Conservation (phyloP, 2,329 filamentous ascomycete species). For the Fusarium azukiicola region DNA sequence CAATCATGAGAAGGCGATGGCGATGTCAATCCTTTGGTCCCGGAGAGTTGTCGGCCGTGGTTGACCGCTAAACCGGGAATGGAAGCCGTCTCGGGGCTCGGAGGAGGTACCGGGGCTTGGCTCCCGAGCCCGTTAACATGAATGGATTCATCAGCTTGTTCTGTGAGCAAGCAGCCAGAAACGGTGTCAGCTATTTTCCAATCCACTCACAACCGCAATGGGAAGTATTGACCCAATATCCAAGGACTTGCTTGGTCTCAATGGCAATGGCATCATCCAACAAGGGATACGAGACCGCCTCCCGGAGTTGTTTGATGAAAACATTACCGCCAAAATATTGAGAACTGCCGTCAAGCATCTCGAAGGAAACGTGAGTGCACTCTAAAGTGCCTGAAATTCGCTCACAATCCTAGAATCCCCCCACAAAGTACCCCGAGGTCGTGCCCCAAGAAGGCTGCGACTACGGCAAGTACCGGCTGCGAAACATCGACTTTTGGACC, state of each 20-base stretch:
- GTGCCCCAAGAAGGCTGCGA: conserved; percentile 54
- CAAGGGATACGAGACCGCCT: neutral
- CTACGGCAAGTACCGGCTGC: conserved; percentile 53
- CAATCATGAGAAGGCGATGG: neutral
- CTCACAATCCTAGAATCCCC: conserved; percentile 5
- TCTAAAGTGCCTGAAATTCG: neutral
- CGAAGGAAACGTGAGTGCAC: neutral
- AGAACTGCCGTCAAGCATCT: conserved; percentile 1
- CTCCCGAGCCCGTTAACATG: neutral
- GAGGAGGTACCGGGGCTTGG: neutral
- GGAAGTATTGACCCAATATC: neutral
- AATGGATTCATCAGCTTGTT: neutral
- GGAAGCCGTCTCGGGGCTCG: neutral
- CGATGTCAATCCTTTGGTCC: neutral
- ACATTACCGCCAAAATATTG: conserved; percentile 8
- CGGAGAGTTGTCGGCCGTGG: neutral
- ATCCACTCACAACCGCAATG: neutral
- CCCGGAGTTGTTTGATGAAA: conserved; percentile 4
- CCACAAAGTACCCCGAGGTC: conserved; percentile 52
- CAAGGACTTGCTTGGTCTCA: neutral
- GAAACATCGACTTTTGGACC: conserved; percentile 64
- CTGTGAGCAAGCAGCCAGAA: neutral
- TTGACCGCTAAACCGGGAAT: neutral
- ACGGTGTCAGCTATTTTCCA: neutral
- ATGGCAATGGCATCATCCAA: neutral